A percentile compares a stretch with the other conserved stretches of the same genome.
Conservation (phyloP, 1,284 basidiomycete species). For the Ganoderma sinense region DNA sequence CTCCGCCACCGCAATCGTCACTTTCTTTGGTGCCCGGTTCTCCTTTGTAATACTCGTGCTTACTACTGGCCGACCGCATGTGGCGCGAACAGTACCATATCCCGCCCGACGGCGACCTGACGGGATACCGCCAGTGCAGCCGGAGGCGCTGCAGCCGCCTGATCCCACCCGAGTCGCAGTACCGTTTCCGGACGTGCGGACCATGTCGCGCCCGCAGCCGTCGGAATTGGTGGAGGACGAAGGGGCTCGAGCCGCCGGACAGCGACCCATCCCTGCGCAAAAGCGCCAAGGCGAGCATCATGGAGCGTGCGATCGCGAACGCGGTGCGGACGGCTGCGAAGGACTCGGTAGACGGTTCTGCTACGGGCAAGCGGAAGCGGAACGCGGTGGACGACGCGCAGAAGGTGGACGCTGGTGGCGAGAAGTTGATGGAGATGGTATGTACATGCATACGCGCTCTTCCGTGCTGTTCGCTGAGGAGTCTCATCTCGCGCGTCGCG, state of each 20-base stretch:
- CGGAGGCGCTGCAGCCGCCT: slow-evolving; percentile 43
- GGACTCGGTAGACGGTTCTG: background rate
- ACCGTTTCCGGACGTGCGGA: slow-evolving; percentile 46
- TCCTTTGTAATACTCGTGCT: too few relatives aligned
- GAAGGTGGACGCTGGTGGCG: background rate
- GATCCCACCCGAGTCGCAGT: slow-evolving; percentile 44
- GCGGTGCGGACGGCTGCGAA: background rate
- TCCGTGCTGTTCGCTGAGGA: slow-evolving; percentile 13
- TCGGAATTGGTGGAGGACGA: slow-evolving; percentile 15
- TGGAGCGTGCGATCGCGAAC: background rate
- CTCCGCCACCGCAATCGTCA: background rate
- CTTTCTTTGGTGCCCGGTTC: background rate
- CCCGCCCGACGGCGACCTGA: slow-evolving; percentile 35
- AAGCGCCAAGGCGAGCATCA: background rate
- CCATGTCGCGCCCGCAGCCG: slow-evolving; percentile 36
- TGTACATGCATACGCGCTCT: slow-evolving; percentile 19
- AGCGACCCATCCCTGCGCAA: background rate
- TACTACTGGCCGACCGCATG: background rate
- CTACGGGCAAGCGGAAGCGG: background rate
- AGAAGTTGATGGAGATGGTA: slow-evolving; percentile 19
- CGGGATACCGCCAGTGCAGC: slow-evolving; percentile 41
- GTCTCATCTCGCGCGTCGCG: background rate
- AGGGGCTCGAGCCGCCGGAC: background rate
- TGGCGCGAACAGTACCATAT: slow-evolving; percentile 1
- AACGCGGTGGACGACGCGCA: background rate